Percentiles rank a stretch among this genome's conserved stretches.
phyloP scores from a whole-genome alignment of 2,329 filamentous ascomycete species.

The Pseudocercospora cruenta region DNA sequence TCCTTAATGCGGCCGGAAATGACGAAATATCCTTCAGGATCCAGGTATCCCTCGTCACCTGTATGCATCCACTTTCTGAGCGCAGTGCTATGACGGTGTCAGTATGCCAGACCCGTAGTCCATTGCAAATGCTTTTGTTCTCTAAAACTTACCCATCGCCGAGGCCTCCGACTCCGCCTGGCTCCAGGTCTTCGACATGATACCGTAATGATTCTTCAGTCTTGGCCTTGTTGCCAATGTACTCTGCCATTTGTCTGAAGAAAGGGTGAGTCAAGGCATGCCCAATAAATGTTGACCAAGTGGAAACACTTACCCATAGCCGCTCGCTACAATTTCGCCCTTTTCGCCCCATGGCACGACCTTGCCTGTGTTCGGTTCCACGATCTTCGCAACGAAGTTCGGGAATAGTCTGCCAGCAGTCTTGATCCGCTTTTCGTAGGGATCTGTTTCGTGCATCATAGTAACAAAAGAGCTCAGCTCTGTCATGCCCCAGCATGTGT shows the following conservation, averaged over 20 bases:
- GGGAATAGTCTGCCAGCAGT: conserved; percentile 79
- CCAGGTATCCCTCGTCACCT: conserved; percentile 89
- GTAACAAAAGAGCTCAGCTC: conserved; percentile 51
- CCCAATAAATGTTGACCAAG: neutral
- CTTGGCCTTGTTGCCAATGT: conserved; percentile 71
- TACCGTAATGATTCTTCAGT: conserved; percentile 67
- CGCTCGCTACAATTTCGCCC: conserved; percentile 77
- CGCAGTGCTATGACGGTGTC: conserved; percentile 33
- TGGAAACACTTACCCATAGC: conserved; percentile 60
- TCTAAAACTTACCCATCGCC: conserved; percentile 23
- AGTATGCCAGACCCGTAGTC: conserved; percentile 64
- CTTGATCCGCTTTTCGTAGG: conserved; percentile 65
- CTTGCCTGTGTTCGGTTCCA: conserved; percentile 64
- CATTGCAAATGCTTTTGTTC: conserved; percentile 49
- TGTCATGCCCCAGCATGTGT: conserved; percentile 63
- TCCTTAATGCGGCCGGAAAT: conserved; percentile 95
- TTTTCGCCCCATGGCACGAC: conserved; percentile 68
- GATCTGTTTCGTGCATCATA: conserved; percentile 53
- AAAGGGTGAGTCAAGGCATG: neutral
- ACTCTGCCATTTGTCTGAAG: conserved; percentile 60
- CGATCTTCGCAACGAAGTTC: conserved; percentile 74
- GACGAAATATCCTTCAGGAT: conserved; percentile 76
- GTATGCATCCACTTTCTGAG: conserved; percentile 75
- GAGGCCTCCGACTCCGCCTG: conserved; percentile 30
- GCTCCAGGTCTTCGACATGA: conserved; percentile 32